These are phyloP conservation scores for Colletotrichum somersetense DNA, from an alignment of 2,329 filamentous ascomycete genomes.

Conservation along the genomic window DNA sequence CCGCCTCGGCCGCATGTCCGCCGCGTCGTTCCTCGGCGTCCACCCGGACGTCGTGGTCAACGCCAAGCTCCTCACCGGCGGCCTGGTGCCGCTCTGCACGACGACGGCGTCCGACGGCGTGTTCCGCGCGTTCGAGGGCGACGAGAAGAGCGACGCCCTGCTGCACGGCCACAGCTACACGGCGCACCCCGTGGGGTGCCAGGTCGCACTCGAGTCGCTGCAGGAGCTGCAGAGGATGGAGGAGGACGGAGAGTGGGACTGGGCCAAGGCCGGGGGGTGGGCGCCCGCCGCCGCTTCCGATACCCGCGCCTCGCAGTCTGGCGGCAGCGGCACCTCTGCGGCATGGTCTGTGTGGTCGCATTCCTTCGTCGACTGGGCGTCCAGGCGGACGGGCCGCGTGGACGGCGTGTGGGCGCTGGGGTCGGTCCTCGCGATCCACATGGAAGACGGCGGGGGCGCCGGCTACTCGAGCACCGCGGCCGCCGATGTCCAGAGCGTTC, in stretches of 20 bases:
- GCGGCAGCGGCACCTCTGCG: background rate
- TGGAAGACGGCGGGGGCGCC: conserved; percentile 56
- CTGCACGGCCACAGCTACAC: conserved; percentile 91
- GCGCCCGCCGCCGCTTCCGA: background rate
- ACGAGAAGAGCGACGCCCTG: conserved; percentile 82
- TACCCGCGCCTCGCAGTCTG: background rate
- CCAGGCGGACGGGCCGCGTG: conserved; percentile 64
- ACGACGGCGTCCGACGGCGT: conserved; percentile 81
- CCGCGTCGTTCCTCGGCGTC: conserved; percentile 76
- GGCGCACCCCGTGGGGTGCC: conserved; percentile 84
- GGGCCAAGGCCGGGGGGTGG: conserved; percentile 62
- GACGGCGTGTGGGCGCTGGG: conserved; percentile 80
- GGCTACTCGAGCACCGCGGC: conserved; percentile 64
- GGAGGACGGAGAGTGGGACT: conserved; percentile 66
- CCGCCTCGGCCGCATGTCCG: conserved; percentile 79
- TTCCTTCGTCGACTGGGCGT: conserved; percentile 70
- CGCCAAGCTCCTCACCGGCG: conserved; percentile 87
- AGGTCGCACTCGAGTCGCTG: conserved; percentile 79
- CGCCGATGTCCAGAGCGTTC: conserved; percentile 53
- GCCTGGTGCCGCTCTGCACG: conserved; percentile 80
- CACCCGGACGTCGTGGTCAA: conserved; percentile 83
- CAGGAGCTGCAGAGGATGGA: conserved; percentile 71
- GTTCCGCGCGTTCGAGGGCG: conserved; percentile 77
- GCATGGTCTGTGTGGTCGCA: conserved; percentile 81
- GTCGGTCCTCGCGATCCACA: conserved; percentile 76